Evolutionary conservation across 2,329 filamentous ascomycete species (phyloP).

Genomic region (Xylaria multiplex): DNA sequence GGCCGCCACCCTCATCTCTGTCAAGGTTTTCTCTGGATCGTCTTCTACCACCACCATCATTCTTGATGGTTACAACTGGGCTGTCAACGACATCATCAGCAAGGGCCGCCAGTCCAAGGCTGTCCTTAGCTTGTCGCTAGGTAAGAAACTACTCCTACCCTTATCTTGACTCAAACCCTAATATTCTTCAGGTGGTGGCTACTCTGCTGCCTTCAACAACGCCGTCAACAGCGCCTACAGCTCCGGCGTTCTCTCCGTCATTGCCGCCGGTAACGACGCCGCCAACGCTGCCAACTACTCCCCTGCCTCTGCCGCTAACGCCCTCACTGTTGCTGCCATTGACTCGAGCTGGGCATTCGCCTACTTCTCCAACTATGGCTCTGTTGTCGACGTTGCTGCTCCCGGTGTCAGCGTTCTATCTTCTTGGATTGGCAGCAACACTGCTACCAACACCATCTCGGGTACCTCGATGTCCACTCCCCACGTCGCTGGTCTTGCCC

Average conservation of each 20-base stretch:
- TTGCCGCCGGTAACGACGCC: constrained; percentile 65
- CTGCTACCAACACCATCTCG: constrained; percentile 56
- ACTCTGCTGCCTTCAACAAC: constrained; percentile 60
- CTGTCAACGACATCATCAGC: constrained; percentile 57
- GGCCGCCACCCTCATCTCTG: constrained; percentile 52
- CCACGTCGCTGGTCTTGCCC: constrained; percentile 68
- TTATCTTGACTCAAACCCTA: constrained; percentile 7
- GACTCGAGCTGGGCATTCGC: constrained; percentile 54
- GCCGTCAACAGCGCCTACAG: constrained; percentile 59
- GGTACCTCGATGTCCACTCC: constrained; percentile 72
- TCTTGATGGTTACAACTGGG: constrained; percentile 51
- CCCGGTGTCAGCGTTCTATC: constrained; percentile 56
- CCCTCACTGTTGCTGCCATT: constrained; percentile 64
- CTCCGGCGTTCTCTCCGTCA: constrained; percentile 62
- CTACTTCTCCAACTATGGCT: constrained; percentile 62
- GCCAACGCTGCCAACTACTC: constrained; percentile 55
- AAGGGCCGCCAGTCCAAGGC: constrained; percentile 54
- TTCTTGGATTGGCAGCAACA: constrained; percentile 54
- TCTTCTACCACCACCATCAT: constrained; percentile 44
- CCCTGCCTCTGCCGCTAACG: constrained; percentile 60
- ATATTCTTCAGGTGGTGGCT: constrained; percentile 50
- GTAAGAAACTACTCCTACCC: constrained; percentile 31
- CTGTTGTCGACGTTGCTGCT: constrained; percentile 55
- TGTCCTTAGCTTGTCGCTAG: constrained; percentile 66
- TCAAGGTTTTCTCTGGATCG: constrained; percentile 56